Evolutionary conservation across 768 basidiomycete genomes (phyloP), one percentile per base, ranked within the genome.

Genomic region (Mrakia gelida): DNA sequence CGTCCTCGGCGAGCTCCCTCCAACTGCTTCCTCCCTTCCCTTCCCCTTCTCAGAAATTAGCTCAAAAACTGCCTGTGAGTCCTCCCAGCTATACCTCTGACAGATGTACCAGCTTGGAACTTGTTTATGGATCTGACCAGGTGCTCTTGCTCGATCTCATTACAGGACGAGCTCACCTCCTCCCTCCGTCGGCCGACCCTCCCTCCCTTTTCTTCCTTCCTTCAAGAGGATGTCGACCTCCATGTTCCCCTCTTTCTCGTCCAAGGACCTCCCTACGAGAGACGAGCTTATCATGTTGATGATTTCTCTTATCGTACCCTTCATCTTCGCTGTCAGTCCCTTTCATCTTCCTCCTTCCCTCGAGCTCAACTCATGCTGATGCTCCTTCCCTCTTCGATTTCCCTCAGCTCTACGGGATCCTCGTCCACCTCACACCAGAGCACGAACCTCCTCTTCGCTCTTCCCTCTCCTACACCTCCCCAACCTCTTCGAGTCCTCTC

Each of bases 321-420:
- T 59, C 59, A 21, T 59, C 26, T 59, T 26, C 59, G 23, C 59
- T 59, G 59, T 26, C 1, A 15, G 28, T 59, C 26, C 13, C 59
- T 11, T 28, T 59, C 59, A n/a, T n/a, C 59, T 11, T 10, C 59
- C 26, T 26, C 59, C 59, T 28, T 59, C 59, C 2, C 26, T 59
- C 28, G 59, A 59, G 23, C 59, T 59, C 59, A 28, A 34, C 11
- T 21, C 41, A 23, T 45, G 23, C 67, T 70, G 18, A 70, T 18
- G n/a, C 10, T 70, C 11, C 38, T 30, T 70, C 49, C n/a, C 9
- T 71, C 21, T 34, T 45, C 49, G 18, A n/a, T 30, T 9, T 71
- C 9, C 1, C 3, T 11, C 82, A 94, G 93, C 83, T 89, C 75
- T 93, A 94, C 84, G 82, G 89, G 81, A 86, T 88, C 49, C 89